Percentiles rank a stretch among this genome's conserved stretches.
Evolutionary conservation across 768 basidiomycete species (phyloP).

Genomic region (Naganishia friedmannii): DNA sequence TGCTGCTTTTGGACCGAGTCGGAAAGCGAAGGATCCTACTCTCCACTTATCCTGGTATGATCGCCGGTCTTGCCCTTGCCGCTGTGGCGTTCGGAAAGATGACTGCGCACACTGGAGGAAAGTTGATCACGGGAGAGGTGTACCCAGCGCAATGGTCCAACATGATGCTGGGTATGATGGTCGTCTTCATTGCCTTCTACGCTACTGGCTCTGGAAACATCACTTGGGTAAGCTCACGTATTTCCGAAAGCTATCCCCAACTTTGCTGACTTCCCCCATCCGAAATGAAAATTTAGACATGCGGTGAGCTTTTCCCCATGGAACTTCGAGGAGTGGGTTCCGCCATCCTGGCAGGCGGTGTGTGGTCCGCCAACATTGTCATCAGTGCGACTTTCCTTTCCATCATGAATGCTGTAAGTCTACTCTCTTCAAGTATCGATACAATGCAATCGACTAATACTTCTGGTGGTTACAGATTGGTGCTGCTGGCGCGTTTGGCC

Average conservation of each 20-base stretch:
- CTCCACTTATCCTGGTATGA: slow-evolving; percentile 37
- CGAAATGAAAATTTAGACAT: background rate
- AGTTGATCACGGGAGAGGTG: background rate
- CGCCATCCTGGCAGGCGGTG: slow-evolving; percentile 61
- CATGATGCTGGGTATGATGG: slow-evolving; percentile 23
- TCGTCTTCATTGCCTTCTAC: slow-evolving; percentile 14
- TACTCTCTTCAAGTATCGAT: background rate
- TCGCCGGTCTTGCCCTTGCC: slow-evolving; percentile 37
- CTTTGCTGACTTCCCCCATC: background rate
- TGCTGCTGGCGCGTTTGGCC: slow-evolving; percentile 22
- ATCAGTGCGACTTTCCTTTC: slow-evolving; percentile 41
- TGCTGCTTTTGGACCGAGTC: slow-evolving; percentile 39
- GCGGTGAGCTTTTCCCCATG: slow-evolving; percentile 71
- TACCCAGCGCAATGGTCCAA: slow-evolving; percentile 14
- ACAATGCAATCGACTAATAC: slow-evolving; percentile 11
- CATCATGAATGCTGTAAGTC: slow-evolving; percentile 32
- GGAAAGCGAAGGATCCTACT: slow-evolving; percentile 40
- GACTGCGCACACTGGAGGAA: slow-evolving; percentile 2
- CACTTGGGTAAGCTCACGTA: background rate
- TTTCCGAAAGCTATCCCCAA: background rate
- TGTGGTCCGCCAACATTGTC: slow-evolving; percentile 42
- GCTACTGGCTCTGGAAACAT: slow-evolving; percentile 10
- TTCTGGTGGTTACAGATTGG: slow-evolving; percentile 27
- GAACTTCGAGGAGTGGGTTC: slow-evolving; percentile 78
- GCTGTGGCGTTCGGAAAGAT: slow-evolving; percentile 35